These are phyloP conservation scores for Trichoderma sp. DNA, from an alignment of 2,329 filamentous ascomycete genomes.

Conservation along the genomic window DNA sequence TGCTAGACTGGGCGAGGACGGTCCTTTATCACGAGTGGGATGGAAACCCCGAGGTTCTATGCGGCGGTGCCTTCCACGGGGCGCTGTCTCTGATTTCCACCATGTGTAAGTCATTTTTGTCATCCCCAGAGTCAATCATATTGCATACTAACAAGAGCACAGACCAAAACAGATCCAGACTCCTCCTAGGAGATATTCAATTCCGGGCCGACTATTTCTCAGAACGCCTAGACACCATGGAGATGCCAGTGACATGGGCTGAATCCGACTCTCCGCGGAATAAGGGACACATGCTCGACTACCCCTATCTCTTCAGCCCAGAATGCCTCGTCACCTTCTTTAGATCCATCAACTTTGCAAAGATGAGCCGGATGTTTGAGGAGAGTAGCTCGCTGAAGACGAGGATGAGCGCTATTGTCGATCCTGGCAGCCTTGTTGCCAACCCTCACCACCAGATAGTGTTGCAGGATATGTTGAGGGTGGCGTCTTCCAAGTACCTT, in stretches of 20 bases:
- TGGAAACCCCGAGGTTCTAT: conserved; percentile 68
- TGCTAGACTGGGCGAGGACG: conserved; percentile 72
- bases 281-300: conserved; percentile 74
- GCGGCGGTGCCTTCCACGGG: conserved; percentile 72
- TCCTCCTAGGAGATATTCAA: conserved; percentile 67
- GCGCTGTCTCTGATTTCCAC: conserved; percentile 72
- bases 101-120: conserved; percentile 60
- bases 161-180: conserved; percentile 63
- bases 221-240: conserved; percentile 72
- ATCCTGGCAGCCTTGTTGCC: conserved; percentile 55
- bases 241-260: conserved; percentile 73
- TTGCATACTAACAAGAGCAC: not conserved
- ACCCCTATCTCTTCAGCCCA: conserved; percentile 76
- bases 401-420: conserved; percentile 57
- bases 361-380: conserved; percentile 80
- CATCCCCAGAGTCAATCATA: too few species aligned
- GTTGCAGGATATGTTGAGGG: conserved; percentile 63
- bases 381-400: conserved; percentile 61
- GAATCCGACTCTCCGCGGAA: conserved; percentile 61
- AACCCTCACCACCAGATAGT: conserved; percentile 61
- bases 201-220: conserved; percentile 77
- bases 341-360: conserved; percentile 80
- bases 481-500: conserved; percentile 69
- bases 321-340: conserved; percentile 79
- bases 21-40: conserved; percentile 81